phyloP scores from a whole-genome alignment of 192 early-diverging fungal genomes.

The Backusella mclennaniae region DNA sequence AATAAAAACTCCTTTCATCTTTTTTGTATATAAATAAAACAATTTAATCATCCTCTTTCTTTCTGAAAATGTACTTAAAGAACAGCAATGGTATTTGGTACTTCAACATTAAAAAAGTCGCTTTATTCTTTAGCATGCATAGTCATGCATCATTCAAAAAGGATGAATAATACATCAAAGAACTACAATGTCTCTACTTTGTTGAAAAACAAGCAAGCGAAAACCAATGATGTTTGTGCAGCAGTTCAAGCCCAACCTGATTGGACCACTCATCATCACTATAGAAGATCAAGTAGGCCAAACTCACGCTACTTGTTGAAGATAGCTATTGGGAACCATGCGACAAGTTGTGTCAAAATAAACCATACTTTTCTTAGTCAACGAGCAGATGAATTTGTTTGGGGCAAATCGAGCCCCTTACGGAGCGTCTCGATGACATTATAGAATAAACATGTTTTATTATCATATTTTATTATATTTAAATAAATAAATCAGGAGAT shows the following conservation, averaged over 20 bases:
- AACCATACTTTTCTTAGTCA: neutral
- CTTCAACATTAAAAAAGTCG: neutral
- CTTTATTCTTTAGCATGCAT: neutral
- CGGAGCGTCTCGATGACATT: neutral
- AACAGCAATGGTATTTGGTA: neutral
- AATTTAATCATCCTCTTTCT: neutral
- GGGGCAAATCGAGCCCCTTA: slow-evolving; percentile 5
- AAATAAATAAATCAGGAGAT: neutral
- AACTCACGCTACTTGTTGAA: neutral
- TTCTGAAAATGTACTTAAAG: neutral
- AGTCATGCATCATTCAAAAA: neutral
- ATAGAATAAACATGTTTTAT: neutral
- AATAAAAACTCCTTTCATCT: neutral
- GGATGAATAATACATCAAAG: neutral
- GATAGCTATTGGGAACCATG: neutral
- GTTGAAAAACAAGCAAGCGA: neutral
- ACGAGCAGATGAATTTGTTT: slow-evolving; percentile 5
- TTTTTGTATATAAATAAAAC: neutral
- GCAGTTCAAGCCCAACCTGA: neutral
- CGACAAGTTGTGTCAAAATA: neutral
- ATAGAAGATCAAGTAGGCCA: neutral
- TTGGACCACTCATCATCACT: neutral
- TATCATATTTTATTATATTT: neutral
- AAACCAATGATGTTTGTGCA: neutral
- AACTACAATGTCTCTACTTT: neutral